Percentiles rank a stretch among this genome's conserved stretches.
These are phyloP conservation scores for Penicillium sp. DNA, from an alignment of 2,329 filamentous ascomycete genomes.

Conservation along the genomic window DNA sequence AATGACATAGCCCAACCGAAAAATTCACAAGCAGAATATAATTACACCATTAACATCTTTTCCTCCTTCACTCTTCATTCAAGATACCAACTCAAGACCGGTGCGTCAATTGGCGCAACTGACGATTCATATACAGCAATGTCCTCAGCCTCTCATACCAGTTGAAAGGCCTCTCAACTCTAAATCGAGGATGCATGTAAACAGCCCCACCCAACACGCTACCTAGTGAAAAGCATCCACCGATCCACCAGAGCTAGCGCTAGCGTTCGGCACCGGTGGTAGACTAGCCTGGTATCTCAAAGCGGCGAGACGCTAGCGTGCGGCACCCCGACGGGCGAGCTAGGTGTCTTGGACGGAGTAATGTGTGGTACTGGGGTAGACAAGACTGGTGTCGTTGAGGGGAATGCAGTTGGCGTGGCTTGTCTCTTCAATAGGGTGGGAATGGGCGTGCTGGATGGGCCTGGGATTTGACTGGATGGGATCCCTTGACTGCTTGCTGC, in stretches of 20 bases:
- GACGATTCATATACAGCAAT: background rate
- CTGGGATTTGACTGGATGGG: too few relatives aligned
- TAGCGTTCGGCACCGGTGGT: background rate
- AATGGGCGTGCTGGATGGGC: background rate
- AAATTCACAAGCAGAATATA: background rate
- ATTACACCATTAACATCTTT: background rate
- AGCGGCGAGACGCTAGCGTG: too few relatives aligned
- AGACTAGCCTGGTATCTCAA: too few relatives aligned
- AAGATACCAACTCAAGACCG: background rate
- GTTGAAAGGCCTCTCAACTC: background rate
- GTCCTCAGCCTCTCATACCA: background rate
- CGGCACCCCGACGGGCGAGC: too few relatives aligned
- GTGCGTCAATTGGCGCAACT: background rate
- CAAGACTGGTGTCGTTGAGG: background rate
- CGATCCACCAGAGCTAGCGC: background rate
- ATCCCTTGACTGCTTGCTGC: background rate
- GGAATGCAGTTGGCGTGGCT: background rate
- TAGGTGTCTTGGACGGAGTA: too few relatives aligned
- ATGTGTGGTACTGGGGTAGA: background rate
- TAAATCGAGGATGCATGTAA: background rate
- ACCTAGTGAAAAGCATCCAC: background rate
- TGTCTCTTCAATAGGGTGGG: background rate
- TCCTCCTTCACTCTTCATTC: background rate
- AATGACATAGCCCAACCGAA: background rate
- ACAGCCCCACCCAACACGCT: background rate